These are phyloP conservation scores for Malassezia japonica DNA, from an alignment of 1,284 basidiomycete species.

Conservation along the genomic window DNA sequence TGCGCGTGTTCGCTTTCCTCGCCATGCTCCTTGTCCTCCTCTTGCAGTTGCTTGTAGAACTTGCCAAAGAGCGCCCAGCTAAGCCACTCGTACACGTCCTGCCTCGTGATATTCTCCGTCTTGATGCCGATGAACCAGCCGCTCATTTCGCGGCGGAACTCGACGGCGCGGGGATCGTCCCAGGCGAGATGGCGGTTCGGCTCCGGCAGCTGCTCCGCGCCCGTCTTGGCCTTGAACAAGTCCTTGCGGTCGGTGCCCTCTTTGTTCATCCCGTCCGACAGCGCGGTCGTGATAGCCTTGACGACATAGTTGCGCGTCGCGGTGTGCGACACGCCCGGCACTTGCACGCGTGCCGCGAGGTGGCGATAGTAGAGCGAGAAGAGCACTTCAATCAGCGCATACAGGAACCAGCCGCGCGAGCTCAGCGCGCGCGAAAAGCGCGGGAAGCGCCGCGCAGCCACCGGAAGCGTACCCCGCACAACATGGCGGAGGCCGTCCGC, in stretches of 20 bases:
- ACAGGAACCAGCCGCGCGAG: conserved; percentile 19
- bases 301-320: conserved; percentile 23
- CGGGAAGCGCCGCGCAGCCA: neutral
- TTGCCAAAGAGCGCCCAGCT: conserved; percentile 38
- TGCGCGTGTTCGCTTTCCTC: conserved; percentile 13
- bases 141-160: conserved; percentile 30
- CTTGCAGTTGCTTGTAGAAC: conserved; percentile 24
- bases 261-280: conserved; percentile 24
- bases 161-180: conserved; percentile 33
- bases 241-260: neutral
- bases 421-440: conserved; percentile 13
- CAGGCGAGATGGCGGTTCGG: conserved; percentile 17
- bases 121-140: conserved; percentile 31
- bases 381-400: conserved; percentile 20
- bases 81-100: conserved; percentile 41
- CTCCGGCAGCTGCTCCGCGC: neutral
- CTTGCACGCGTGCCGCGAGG: conserved; percentile 22
- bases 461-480: conserved; percentile 4
- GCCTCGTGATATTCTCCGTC: conserved; percentile 25
- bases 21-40: conserved; percentile 14
- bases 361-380: conserved; percentile 39
- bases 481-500: neutral
- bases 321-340: conserved; percentile 21
- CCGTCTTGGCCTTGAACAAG: neutral
- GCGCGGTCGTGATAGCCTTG: conserved; percentile 23